These are phyloP conservation scores for Lenzites betulinus DNA, from an alignment of 768 basidiomycete species.

Conservation along the genomic window DNA sequence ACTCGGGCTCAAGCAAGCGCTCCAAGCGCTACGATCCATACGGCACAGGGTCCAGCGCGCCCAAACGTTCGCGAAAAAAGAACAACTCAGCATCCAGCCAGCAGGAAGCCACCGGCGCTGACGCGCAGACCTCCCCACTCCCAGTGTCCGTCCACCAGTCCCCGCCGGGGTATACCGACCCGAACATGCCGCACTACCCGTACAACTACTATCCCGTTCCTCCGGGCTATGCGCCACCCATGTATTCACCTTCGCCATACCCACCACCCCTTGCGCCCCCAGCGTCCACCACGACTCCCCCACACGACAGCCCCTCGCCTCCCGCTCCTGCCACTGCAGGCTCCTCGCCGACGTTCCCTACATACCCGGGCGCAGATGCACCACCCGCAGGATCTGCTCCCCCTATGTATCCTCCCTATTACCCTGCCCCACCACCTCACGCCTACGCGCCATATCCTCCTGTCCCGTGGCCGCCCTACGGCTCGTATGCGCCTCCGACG, in stretches of 20 bases:
- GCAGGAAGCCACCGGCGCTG: conserved; percentile 21
- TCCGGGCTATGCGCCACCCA: conserved; percentile 13
- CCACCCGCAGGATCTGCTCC: background rate
- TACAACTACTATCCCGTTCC: conserved; percentile 25
- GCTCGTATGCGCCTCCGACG: conserved; percentile 16
- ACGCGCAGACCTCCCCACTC: conserved; percentile 12
- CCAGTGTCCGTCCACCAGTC: conserved; percentile 17
- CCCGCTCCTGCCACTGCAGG: background rate
- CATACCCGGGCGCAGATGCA: conserved; percentile 4
- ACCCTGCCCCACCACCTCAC: conserved; percentile 11
- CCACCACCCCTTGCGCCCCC: conserved; percentile 10
- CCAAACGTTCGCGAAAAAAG: conserved; percentile 31
- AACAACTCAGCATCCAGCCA: conserved; percentile 22
- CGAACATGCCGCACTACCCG: conserved; percentile 17
- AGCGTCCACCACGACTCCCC: conserved; percentile 14
- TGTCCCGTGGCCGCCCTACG: conserved; percentile 18
- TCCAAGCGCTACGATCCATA: conserved; percentile 38
- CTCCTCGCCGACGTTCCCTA: conserved; percentile 2
- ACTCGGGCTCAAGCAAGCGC: conserved; percentile 29
- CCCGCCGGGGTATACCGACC: conserved; percentile 16
- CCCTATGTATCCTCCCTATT: conserved; percentile 23
- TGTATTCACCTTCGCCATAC: conserved; percentile 21
- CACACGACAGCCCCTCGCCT: conserved; percentile 16
- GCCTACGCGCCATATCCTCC: conserved; percentile 16
- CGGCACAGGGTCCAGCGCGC: conserved; percentile 7